Evolutionary conservation across 169 alveolate genomes (phyloP), one percentile per base, ranked within the genome.

Genomic region (Plasmodium fragile): DNA sequence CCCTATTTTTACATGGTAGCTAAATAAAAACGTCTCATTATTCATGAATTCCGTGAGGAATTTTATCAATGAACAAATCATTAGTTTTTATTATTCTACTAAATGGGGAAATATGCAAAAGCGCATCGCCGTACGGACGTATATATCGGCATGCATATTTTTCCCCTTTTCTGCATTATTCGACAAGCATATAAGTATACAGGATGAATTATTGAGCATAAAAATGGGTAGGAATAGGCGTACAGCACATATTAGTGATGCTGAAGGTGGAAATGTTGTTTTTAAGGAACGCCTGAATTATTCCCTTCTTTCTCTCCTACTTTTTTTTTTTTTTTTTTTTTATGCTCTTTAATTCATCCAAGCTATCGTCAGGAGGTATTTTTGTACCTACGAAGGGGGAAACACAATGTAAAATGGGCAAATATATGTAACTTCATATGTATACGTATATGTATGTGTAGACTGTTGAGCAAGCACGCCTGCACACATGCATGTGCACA

Each of bases 271-370:
- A 45, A 43, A 71, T 52, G 11, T 11, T 30, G n/a, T 32, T 28
- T 72, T 78, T 87, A 18, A 87, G 71, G 70, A 72, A 75, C 49
- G 10, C 13, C 52, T 79, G 34, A n/a, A 53, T 11, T 28, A n/a
- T 28, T 84, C 59, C 55, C 25, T 28, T 52, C n/a, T 70, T n/a
- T n/a, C 52, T 18, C 41, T 53, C 81, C 16, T 73, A 32, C 32
- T 25, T 43, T 72, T 28, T 72, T 72, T 22, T 71, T 70, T 25
- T 22, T 72, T 10, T 72, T 39, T 39, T 13, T 32, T 85, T 30
- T 85, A 77, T 77, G 81, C 93, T 59, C 84, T 78, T 69, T 72
- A 87, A 87, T 87, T 87, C 93, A 87, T 87, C 93, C 89, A 87
- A 87, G 71, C 41, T 87, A 87, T 78, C 89, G 93, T 87, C 93